phyloP scores from a whole-genome alignment of 208 protist species.

The Giardia duodenalis region DNA sequence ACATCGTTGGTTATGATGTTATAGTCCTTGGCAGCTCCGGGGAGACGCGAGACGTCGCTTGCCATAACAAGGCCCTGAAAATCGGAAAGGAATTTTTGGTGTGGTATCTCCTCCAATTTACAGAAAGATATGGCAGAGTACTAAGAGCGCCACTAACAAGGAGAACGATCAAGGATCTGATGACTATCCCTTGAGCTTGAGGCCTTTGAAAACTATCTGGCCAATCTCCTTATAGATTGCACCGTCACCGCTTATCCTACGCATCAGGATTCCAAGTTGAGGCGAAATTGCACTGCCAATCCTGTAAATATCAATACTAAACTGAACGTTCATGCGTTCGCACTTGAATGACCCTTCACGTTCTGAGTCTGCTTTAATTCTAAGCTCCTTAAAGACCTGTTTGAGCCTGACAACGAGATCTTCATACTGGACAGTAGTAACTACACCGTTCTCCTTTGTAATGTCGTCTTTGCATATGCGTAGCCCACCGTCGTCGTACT shows the following conservation, averaged over 20 bases:
- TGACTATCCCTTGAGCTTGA: background rate
- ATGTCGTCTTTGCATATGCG: background rate
- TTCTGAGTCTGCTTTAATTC: background rate
- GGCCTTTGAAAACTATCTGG: background rate
- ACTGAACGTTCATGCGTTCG: background rate
- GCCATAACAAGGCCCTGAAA: no score
- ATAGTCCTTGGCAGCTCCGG: background rate
- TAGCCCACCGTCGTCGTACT: background rate
- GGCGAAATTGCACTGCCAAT: background rate
- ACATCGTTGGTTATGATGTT: background rate
- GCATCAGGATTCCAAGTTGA: background rate
- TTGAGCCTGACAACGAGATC: background rate
- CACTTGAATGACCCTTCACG: background rate
- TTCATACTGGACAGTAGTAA: background rate
- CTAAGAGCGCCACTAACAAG: no score
- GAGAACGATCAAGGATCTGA: background rate
- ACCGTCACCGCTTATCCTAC: conserved; percentile 6
- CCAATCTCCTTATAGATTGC: conserved; percentile 12
- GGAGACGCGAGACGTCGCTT: background rate
- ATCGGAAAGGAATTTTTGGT: no score
- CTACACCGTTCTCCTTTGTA: background rate
- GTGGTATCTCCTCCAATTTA: no score
- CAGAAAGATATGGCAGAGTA: no score
- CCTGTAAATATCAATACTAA: background rate
- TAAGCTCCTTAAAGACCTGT: background rate